Evolutionary conservation across 257 asterid species (phyloP).

Genomic region (Craterostigma plantagineum): DNA sequence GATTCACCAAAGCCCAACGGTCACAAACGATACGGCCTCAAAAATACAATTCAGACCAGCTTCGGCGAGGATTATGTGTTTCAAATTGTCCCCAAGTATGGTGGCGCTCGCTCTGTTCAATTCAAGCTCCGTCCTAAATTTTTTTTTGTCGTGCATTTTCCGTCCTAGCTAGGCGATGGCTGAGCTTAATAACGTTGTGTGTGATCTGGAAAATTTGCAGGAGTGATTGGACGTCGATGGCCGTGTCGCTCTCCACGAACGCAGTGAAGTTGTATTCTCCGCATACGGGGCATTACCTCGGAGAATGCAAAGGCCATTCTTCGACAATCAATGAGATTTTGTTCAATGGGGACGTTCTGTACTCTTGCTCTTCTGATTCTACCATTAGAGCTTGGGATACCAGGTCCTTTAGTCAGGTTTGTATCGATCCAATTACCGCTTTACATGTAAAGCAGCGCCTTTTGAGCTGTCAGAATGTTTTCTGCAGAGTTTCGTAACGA

Average conservation of each 20-base stretch:
- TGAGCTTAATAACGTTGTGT: neutral
- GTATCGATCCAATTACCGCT: neutral
- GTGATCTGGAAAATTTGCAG: conserved; percentile 17
- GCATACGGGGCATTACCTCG: conserved; percentile 66
- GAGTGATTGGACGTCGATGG: conserved; percentile 81
- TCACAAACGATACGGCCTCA: conserved; percentile 45
- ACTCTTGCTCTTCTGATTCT: conserved; percentile 74
- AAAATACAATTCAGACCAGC: conserved; percentile 65
- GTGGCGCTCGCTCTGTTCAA: neutral
- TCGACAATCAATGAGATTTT: conserved; percentile 53
- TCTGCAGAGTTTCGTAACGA: neutral
- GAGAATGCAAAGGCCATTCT: conserved; percentile 66
- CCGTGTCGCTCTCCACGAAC: conserved; percentile 78
- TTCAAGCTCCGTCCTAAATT: neutral
- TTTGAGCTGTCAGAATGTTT: neutral
- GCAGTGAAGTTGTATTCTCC: conserved; percentile 85
- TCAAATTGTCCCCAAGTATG: conserved; percentile 63
- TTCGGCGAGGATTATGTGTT: conserved; percentile 88
- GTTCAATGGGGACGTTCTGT: conserved; percentile 40
- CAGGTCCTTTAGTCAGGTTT: conserved; percentile 69
- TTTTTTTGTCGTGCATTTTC: neutral
- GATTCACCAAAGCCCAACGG: conserved; percentile 16
- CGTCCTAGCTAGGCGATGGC: neutral
- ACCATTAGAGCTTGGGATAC: conserved; percentile 94
- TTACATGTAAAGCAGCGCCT: neutral